phyloP scores from a whole-genome alignment of 371 early-diverging fungal genomes.

The Mucor lusitanicus region DNA sequence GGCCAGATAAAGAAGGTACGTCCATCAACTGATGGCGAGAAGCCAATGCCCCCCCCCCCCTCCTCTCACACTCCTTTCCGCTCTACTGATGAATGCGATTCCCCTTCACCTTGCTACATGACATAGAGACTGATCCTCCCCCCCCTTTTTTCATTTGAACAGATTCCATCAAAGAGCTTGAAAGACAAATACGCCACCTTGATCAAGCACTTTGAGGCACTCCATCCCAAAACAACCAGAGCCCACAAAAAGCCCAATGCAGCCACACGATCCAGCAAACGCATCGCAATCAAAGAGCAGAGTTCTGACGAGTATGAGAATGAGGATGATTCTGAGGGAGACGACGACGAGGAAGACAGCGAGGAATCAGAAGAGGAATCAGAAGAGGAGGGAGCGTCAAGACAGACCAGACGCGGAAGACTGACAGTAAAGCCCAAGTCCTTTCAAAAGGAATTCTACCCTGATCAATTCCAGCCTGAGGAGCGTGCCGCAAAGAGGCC shows the following conservation, averaged over 20 bases:
- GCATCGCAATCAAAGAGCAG: neutral
- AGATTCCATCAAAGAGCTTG: slow-evolving; percentile 8
- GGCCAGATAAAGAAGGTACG: slow-evolving; percentile 11
- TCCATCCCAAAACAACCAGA: neutral
- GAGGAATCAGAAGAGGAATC: neutral
- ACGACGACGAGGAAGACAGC: neutral
- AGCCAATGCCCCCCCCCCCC: neutral
- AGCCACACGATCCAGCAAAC: neutral
- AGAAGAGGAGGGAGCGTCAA: neutral
- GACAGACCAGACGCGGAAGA: neutral
- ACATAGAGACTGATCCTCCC: neutral
- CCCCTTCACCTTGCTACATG: neutral
- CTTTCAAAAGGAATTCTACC: slow-evolving; percentile 8
- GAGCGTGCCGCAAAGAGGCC: neutral
- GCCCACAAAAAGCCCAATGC: neutral
- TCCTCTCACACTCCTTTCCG: neutral
- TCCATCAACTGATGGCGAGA: neutral
- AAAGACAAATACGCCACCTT: neutral
- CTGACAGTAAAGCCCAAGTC: neutral
- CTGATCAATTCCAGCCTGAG: neutral
- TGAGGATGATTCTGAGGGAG: neutral
- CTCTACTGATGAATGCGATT: neutral
- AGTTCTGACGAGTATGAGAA: neutral
- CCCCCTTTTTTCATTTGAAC: neutral
- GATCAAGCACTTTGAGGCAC: slow-evolving; percentile 10